Base-by-base conservation (phyloP, 2,329 filamentous ascomycete genomes). In the Colletotrichum eleusines region DNA sequence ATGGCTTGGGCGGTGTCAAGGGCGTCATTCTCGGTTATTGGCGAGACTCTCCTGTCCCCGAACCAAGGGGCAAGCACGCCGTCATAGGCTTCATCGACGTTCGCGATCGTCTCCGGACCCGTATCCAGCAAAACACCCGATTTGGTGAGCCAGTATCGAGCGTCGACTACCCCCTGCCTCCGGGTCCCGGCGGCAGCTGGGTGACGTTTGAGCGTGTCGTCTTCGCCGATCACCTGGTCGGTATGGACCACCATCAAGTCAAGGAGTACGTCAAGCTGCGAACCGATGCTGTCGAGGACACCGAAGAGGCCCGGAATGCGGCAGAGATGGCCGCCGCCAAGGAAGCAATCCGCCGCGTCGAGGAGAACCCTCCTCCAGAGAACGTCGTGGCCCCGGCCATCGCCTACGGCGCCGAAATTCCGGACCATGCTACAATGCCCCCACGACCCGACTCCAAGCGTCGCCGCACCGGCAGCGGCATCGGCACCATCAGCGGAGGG, bases 21-120 rank as follows among this genome's bases (percentile, higher is more conserved):
- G 83, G 84, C 5, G 82, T 88, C 6, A 76, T 85, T 6, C 80
- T 91, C 9, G 89, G 89, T 1, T 86, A 88, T 63, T 91, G 89
- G 89, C 83, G 88, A 61, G 87, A 90, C 59, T 90, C 89, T 0
- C 80, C 80, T 4, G 84, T 87, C 0, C 83, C 85, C 0, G 78
- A 85, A 18, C 78, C 81, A 9, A 79, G 79, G 2, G 82, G 84
- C 18, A 90, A 88, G 75, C 89, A 91, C 75, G 84, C 84, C 0
- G 87, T 91, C 0, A 85, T 89, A 59, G 89, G 88, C 6, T 91
- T 90, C 71, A 90, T 91, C 59, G 89, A 91, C 71, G 81, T 88
- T 14, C 81, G 88, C 23, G 88, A 90, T 64, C 84, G 89, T 1
- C 83, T 91, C 1, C 87, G 89, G 33, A 90, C 88, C 2, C 84